Percentiles rank a stretch among this genome's conserved stretches.
These are phyloP conservation scores for Leccinum incarnatum DNA, from an alignment of 768 basidiomycete species.

Conservation along the genomic window DNA sequence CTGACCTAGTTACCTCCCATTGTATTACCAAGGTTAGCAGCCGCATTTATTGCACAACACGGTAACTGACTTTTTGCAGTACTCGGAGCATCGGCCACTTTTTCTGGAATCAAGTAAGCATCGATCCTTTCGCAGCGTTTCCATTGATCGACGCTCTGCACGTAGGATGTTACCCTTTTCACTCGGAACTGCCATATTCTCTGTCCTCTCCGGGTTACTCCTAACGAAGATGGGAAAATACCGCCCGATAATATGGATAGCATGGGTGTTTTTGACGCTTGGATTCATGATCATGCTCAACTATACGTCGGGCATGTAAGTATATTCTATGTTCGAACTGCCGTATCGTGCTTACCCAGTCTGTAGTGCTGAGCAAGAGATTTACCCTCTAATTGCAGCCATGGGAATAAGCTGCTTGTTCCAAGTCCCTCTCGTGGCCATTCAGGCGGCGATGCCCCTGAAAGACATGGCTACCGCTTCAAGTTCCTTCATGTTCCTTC, in stretches of 20 bases:
- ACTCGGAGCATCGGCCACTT: constrained; percentile 71
- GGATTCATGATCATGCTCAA: constrained; percentile 75
- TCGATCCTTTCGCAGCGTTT: not conserved
- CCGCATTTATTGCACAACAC: not conserved
- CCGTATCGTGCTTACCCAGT: constrained; percentile 7
- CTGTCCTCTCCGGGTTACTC: constrained; percentile 55
- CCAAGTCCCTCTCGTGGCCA: constrained; percentile 63
- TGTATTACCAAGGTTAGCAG: constrained; percentile 60
- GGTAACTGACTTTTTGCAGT: constrained; percentile 32
- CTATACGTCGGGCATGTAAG: constrained; percentile 43
- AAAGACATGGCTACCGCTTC: constrained; percentile 86
- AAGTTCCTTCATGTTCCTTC: constrained; percentile 64
- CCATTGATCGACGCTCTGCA: not conserved
- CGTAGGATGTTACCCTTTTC: constrained; percentile 74
- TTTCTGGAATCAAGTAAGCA: constrained; percentile 59
- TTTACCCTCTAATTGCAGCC: constrained; percentile 67
- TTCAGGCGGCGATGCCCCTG: constrained; percentile 86
- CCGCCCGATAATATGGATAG: constrained; percentile 59
- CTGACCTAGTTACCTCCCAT: constrained; percentile 53
- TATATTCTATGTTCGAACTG: not conserved
- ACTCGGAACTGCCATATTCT: constrained; percentile 52
- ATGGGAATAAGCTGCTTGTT: constrained; percentile 66
- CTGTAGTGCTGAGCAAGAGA: constrained; percentile 54
- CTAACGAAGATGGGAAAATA: constrained; percentile 59
- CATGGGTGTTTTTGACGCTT: constrained; percentile 53